phyloP scores from a whole-genome alignment of 495 filamentous ascomycete species.

The Talaromyces proteolyticus region DNA sequence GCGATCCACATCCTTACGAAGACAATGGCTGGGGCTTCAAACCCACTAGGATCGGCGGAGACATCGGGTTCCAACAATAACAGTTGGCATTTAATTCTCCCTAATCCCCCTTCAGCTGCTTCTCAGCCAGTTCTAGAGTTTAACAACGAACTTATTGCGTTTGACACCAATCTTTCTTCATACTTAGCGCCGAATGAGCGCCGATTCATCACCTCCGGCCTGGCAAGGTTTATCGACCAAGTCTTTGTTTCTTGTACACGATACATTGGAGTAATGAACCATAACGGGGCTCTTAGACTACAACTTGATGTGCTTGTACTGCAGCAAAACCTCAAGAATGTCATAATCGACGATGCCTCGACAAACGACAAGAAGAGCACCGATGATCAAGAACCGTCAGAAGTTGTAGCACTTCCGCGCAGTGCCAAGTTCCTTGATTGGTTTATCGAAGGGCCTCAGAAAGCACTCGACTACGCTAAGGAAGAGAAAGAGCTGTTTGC shows the following conservation, averaged over 20 bases:
- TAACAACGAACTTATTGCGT: slow-evolving; percentile 73
- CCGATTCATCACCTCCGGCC: slow-evolving; percentile 66
- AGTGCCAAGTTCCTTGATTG: slow-evolving; percentile 74
- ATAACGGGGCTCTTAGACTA: slow-evolving; percentile 70
- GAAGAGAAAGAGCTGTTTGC: slow-evolving; percentile 42
- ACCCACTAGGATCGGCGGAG: slow-evolving; percentile 25
- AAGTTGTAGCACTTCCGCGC: slow-evolving; percentile 60
- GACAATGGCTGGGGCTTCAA: slow-evolving; percentile 42
- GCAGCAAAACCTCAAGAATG: slow-evolving; percentile 91
- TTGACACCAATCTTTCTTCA: slow-evolving; percentile 71
- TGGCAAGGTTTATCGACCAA: slow-evolving; percentile 65
- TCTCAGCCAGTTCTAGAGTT: slow-evolving; percentile 71
- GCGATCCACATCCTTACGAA: slow-evolving; percentile 59
- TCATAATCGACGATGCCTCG: slow-evolving; percentile 46
- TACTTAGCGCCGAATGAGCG: slow-evolving; percentile 57
- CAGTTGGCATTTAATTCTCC: slow-evolving; percentile 65
- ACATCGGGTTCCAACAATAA: slow-evolving; percentile 42
- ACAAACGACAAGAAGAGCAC: slow-evolving; percentile 8
- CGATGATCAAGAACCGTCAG: slow-evolving; percentile 12
- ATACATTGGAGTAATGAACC: slow-evolving; percentile 65
- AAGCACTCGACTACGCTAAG: slow-evolving; percentile 57
- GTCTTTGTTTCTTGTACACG: slow-evolving; percentile 60
- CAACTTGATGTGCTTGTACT: slow-evolving; percentile 88
- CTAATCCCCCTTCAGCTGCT: slow-evolving; percentile 70
- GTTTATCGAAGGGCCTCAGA: slow-evolving; percentile 72